phyloP scores from a whole-genome alignment of 768 basidiomycete genomes.

The Russula griseocarnosa region DNA sequence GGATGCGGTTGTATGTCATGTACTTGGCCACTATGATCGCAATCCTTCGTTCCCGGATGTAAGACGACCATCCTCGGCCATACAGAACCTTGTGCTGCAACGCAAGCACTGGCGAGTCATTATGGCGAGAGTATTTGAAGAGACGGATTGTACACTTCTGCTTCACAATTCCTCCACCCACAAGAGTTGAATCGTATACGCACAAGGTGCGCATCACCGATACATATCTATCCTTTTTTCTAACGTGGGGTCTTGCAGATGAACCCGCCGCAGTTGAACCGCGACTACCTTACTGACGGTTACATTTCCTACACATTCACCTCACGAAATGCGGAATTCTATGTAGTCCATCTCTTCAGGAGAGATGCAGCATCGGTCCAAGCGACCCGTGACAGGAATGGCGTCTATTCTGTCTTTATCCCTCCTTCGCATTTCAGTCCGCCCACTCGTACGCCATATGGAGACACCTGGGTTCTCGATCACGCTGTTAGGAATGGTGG shows the following conservation, averaged over 20 bases:
- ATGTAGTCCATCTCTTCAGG: conserved; percentile 15
- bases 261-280: background rate
- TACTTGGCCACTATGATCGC: background rate
- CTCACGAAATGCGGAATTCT: conserved; percentile 3
- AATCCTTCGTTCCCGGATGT: conserved; percentile 3
- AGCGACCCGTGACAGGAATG: background rate
- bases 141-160: background rate
- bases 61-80: background rate
- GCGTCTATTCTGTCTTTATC: conserved; percentile 3
- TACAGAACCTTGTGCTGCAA: conserved; percentile 13
- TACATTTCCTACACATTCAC: conserved; percentile 20
- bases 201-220: conserved; percentile 11
- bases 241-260: conserved; percentile 5
- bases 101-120: conserved; percentile 3
- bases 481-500: conserved; percentile 10
- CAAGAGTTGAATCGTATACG: background rate
- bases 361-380: background rate
- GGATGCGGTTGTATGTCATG: conserved; percentile 13
- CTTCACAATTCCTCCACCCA: conserved; percentile 13
- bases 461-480: conserved; percentile 17
- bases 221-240: background rate
- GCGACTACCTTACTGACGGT: conserved; percentile 5
- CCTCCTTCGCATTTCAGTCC: background rate
- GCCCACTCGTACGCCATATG: background rate
- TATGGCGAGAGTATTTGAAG: conserved; percentile 15